Percentiles rank a stretch among this genome's conserved stretches.
Evolutionary conservation across 2,329 filamentous ascomycete species (phyloP).

Genomic region (Fusarium tupiense): DNA sequence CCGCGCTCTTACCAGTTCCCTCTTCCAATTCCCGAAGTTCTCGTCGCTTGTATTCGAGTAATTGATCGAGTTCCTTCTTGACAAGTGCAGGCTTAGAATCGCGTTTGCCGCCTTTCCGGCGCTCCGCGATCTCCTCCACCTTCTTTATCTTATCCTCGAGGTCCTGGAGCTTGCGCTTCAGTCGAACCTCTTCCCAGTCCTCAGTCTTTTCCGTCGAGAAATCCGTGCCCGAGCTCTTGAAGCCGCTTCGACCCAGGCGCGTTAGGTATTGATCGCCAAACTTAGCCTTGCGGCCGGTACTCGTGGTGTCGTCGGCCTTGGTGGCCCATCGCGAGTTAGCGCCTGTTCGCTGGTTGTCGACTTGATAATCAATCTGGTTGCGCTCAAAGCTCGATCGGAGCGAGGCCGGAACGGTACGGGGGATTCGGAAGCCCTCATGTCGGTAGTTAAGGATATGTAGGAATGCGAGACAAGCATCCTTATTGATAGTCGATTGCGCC

Average conservation of each 20-base stretch:
- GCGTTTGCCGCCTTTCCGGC: constrained; percentile 70
- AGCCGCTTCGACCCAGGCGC: constrained; percentile 83
- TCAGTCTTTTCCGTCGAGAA: constrained; percentile 87
- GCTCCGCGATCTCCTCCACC: constrained; percentile 78
- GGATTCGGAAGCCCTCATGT: constrained; percentile 94
- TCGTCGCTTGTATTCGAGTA: constrained; percentile 93
- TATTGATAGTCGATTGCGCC: constrained; percentile 83
- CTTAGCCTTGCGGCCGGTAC: constrained; percentile 91
- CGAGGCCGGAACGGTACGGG: constrained; percentile 89
- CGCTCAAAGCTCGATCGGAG: constrained; percentile 91
- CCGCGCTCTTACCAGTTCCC: constrained; percentile 73
- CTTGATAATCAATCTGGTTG: constrained; percentile 95
- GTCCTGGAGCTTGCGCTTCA: constrained; percentile 92
- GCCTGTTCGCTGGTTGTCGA: constrained; percentile 77
- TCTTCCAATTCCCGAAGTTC: constrained; percentile 80
- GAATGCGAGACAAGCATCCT: constrained; percentile 94
- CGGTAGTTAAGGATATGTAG: constrained; percentile 96
- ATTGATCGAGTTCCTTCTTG: constrained; percentile 91
- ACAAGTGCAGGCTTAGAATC: constrained; percentile 89
- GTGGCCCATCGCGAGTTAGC: constrained; percentile 80
- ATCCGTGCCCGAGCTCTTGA: constrained; percentile 87
- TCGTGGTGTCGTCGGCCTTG: constrained; percentile 80
- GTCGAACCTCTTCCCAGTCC: constrained; percentile 96
- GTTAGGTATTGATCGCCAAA: constrained; percentile 98
- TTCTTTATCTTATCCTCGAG: constrained; percentile 87